These are phyloP conservation scores for Quercus suber DNA, from an alignment of 306 rosid genomes.

Conservation along the genomic window DNA sequence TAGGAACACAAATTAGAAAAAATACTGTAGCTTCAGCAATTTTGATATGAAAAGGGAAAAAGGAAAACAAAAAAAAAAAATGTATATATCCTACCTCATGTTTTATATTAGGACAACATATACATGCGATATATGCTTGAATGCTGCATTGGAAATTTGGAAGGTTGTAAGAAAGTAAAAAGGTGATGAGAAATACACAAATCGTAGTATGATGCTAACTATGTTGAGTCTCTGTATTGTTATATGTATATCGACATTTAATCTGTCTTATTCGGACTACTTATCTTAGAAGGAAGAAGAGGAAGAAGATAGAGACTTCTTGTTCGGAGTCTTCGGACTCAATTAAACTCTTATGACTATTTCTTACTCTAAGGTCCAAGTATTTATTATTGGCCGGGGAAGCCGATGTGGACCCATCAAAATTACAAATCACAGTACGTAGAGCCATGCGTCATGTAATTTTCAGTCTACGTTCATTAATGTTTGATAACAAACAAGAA, in stretches of 20 bases:
- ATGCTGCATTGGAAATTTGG: background rate
- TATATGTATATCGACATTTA: background rate
- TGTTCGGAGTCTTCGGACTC: background rate
- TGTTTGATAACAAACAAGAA: background rate
- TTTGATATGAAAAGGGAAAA: no score
- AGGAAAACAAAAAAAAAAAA: background rate
- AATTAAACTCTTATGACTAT: background rate
- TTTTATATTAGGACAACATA: background rate
- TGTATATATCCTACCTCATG: background rate
- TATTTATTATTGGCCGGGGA: constrained; percentile 20
- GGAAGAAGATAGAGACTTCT: background rate
- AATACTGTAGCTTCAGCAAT: no score
- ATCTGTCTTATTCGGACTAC: background rate
- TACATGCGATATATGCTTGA: background rate
- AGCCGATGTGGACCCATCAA: background rate
- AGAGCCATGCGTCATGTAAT: background rate
- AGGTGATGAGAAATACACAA: background rate
- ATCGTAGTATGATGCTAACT: background rate
- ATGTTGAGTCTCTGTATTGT: no score
- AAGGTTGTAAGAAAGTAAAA: background rate
- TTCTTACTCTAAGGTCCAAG: background rate
- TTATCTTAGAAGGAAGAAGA: background rate
- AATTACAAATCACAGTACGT: background rate
- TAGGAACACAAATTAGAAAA: no score
- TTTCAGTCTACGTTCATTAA: background rate